These are phyloP conservation scores for Dictyostelium purpureum DNA, from an alignment of 78 protist species.

Conservation along the genomic window DNA sequence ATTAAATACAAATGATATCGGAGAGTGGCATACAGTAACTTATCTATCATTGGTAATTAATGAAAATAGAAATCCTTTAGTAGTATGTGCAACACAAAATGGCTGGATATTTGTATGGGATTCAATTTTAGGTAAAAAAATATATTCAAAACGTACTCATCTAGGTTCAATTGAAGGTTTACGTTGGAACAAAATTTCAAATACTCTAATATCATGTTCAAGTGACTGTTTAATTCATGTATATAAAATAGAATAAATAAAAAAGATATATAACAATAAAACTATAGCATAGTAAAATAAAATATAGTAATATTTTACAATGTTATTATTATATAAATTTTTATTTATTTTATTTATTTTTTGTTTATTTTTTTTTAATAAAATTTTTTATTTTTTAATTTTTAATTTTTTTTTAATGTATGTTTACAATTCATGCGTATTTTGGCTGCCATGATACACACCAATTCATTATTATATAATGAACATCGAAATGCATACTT, in stretches of 20 bases:
- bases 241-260: neutral
- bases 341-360: too few species aligned
- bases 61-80: neutral
- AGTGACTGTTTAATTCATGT: conserved; percentile 71
- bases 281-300: too few species aligned
- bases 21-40: conserved; percentile 77
- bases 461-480: too few species aligned
- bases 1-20: conserved; percentile 31
- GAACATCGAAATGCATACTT: too few species aligned
- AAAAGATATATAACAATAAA: neutral
- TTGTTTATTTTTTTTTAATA: too few species aligned
- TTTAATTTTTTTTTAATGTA: too few species aligned
- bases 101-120: conserved; percentile 70
- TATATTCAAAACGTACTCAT: conserved; percentile 42
- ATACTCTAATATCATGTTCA: conserved; percentile 48
- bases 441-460: too few species aligned
- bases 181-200: conserved; percentile 31
- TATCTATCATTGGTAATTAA: conserved; percentile 11
- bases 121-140: neutral
- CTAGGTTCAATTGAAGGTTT: conserved; percentile 73
- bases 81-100: conserved; percentile 61
- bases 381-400: too few species aligned
- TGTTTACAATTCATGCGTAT: too few species aligned
- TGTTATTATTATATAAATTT: too few species aligned
- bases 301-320: too few species aligned